Base-by-base conservation (phyloP, 2,329 filamentous ascomycete species). In the Biscogniauxia marginata region DNA sequence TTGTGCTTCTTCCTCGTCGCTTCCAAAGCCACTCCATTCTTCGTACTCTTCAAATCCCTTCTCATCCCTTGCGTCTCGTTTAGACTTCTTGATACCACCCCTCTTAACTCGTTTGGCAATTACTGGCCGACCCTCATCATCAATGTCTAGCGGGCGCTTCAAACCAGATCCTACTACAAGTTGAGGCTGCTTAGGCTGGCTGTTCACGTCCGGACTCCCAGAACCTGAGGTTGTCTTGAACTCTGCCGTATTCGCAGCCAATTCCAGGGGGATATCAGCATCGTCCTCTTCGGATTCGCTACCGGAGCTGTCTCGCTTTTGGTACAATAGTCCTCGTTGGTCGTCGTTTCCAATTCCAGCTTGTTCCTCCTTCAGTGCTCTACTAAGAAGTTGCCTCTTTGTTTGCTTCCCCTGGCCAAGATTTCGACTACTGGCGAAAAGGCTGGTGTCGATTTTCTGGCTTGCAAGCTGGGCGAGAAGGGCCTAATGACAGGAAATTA, bases 121-220 rank as follows among this genome's bases (percentile, higher is more conserved):
- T 2, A 96, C 78, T 0, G 93, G 95, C 54, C 85, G 85, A 6
- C 93, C 91, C 56, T 88, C 85, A 1, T 90, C 86, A 60, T 91
- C 91, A 8, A 91, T 64, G 46, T 96, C 90, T 9, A 99, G 77
- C 1, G 93, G 91, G 45, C 93, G 83, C 72, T 98, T 98, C 57
- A 99, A 74, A 6, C 95, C 95, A 58, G 86, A 88, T 19, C 95
- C 95, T 52, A 84, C 75, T 11, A 66, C 47, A 2, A 49, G 18
- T 21, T 21, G 52, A 46, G n/a, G 25, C 16, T 11, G 23, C 46
- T 19, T 54, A 30, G n/a, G 43, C 45, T 54, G 39, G 53, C 19
- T 18, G 22, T 43, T 22, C 19, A 25, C 23, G 52, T 48, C 24
- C 16, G 21, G n/a, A 16, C 5, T 16, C n/a, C 13, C 13, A 39